Percentiles rank a stretch among this genome's conserved stretches.
These are phyloP conservation scores for Epichloe scottii DNA, from an alignment of 2,329 filamentous ascomycete species.

Conservation along the genomic window DNA sequence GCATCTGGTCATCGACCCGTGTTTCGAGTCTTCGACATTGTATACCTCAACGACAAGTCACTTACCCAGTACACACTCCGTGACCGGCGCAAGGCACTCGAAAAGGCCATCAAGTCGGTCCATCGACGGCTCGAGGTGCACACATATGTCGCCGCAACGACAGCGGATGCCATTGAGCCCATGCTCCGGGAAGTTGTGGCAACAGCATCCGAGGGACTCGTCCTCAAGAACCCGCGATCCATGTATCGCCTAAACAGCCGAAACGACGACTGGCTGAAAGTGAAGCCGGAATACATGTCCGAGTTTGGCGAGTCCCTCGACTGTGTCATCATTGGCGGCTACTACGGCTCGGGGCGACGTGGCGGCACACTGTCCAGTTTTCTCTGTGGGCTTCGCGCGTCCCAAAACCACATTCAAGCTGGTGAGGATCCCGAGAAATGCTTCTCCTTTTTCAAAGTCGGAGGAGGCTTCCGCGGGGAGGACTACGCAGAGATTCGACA, in stretches of 20 bases:
- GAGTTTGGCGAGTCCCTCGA: constrained; percentile 92
- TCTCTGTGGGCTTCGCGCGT: constrained; percentile 73
- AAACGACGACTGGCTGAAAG: constrained; percentile 95
- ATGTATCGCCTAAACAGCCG: constrained; percentile 78
- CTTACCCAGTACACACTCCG: constrained; percentile 73
- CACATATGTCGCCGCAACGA: constrained; percentile 51
- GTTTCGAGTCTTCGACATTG: constrained; percentile 79
- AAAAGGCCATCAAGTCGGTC: constrained; percentile 55
- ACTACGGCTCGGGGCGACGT: constrained; percentile 77
- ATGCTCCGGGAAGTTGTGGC: constrained; percentile 72
- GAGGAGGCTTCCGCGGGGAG: constrained; percentile 75
- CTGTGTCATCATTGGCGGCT: constrained; percentile 79
- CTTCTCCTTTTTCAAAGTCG: constrained; percentile 94
- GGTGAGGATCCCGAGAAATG: constrained; percentile 59
- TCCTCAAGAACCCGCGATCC: constrained; percentile 86
- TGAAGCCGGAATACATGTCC: constrained; percentile 97
- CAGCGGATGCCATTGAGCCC: constrained; percentile 62
- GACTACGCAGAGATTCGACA: constrained; percentile 79
- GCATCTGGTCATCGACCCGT: constrained; percentile 47
- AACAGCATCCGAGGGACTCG: constrained; percentile 77
- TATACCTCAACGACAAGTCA: constrained; percentile 72
- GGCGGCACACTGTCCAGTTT: constrained; percentile 78
- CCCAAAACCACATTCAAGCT: constrained; percentile 50
- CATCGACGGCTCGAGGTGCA: constrained; percentile 76
- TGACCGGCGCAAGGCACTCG: constrained; percentile 65